Evolutionary conservation across 2,329 filamentous ascomycete genomes (phyloP).

Genomic region (Hymenoscyphus fructigenus): DNA sequence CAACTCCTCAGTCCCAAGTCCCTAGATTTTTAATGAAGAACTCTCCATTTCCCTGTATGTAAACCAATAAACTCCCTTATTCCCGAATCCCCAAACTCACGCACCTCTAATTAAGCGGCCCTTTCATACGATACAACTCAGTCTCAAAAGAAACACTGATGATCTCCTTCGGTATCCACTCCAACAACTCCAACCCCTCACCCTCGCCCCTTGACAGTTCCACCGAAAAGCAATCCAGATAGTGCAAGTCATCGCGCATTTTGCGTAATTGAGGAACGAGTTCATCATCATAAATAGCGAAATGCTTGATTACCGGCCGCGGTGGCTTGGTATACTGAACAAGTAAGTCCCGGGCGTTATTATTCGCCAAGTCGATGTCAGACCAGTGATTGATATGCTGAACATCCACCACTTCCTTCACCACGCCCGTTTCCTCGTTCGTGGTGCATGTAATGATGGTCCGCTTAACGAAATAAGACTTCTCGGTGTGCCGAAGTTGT

Average conservation of each 20-base stretch:
- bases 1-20: too few species aligned
- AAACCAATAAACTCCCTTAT: too few species aligned
- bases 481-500: neutral
- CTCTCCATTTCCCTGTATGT: too few species aligned
- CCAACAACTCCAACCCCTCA: neutral
- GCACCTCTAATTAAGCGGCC: neutral
- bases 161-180: neutral
- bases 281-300: neutral
- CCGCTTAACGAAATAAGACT: neutral
- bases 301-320: neutral
- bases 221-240: neutral
- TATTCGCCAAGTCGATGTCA: neutral
- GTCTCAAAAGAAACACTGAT: neutral
- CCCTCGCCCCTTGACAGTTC: neutral
- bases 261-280: neutral
- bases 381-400: neutral
- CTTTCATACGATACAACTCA: neutral
- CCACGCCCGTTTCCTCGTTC: neutral
- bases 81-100: too few species aligned
- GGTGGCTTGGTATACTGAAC: neutral
- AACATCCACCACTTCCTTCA: neutral
- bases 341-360: neutral
- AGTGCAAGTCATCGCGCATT: neutral
- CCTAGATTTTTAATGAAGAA: too few species aligned
- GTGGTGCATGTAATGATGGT: neutral